Conservation (phyloP, 257 asterid species). For the Jaltomata sinuosa region DNA sequence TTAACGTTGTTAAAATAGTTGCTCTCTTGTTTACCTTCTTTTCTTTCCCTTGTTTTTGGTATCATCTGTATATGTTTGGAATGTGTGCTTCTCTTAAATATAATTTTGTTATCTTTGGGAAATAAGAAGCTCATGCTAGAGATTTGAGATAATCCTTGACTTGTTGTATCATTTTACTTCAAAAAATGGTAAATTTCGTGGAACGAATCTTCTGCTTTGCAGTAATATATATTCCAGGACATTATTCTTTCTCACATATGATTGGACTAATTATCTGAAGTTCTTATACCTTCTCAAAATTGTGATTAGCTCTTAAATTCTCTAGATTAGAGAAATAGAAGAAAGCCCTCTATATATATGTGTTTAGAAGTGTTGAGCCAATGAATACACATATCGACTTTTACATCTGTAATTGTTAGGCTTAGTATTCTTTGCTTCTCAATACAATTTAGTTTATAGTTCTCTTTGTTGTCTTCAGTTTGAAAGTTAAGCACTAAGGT, state of each 20-base stretch:
- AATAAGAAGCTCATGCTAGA: background rate
- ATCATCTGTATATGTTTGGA: too few species aligned
- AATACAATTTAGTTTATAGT: background rate
- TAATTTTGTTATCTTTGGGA: background rate
- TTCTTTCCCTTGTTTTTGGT: background rate
- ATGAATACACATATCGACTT: background rate
- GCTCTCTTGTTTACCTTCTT: background rate
- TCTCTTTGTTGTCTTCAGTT: background rate
- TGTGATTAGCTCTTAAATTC: background rate
- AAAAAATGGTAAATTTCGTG: background rate
- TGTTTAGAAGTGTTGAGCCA: background rate
- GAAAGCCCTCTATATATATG: background rate
- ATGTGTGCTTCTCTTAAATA: background rate
- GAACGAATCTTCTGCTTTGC: background rate
- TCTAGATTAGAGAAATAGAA: background rate
- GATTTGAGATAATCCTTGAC: background rate
- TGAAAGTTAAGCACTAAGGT: background rate
- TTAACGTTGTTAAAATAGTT: background rate
- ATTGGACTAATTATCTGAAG: too few species aligned
- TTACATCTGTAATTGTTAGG: background rate
- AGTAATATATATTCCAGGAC: too few species aligned
- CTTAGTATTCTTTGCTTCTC: background rate
- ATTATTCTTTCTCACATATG: too few species aligned
- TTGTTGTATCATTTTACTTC: background rate
- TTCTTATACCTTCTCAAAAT: background rate